A percentile compares a stretch with the other conserved stretches of the same genome.
Evolutionary conservation across 345 rosid species (phyloP).

Genomic region (Corchorus olitorius): DNA sequence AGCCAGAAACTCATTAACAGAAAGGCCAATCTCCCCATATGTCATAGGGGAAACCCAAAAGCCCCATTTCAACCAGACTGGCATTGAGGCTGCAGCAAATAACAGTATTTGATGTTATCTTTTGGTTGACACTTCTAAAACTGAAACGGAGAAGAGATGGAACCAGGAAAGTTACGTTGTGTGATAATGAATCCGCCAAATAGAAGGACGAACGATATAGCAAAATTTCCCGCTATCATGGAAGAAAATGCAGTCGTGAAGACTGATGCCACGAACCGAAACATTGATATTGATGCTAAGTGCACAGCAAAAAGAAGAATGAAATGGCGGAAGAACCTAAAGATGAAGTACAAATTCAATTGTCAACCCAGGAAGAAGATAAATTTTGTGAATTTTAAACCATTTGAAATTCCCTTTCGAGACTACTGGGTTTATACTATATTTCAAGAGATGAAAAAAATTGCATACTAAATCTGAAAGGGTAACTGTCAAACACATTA

Average conservation of each 20-base stretch:
- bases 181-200: conserved; percentile 67
- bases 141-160: background rate
- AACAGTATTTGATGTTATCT: background rate
- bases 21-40: conserved; percentile 72
- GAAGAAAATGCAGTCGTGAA: conserved; percentile 56
- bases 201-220: conserved; percentile 38
- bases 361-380: conserved; percentile 1
- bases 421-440: conserved; percentile 20
- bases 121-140: background rate
- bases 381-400: background rate
- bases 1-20: conserved; percentile 68
- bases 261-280: conserved; percentile 61
- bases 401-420: conserved; percentile 1
- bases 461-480: conserved; percentile 10
- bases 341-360: background rate
- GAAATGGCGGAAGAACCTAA: conserved; percentile 69
- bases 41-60: conserved; percentile 71
- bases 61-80: conserved; percentile 70
- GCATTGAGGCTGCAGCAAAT: conserved; percentile 57
- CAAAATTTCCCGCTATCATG: conserved; percentile 47
- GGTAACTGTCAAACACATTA: background rate
- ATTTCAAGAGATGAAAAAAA: background rate
- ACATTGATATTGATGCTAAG: conserved; percentile 67
- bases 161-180: conserved; percentile 41
- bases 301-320: conserved; percentile 59